Base-by-base conservation (phyloP, 805 yeast species). In the Kuraishia hungarica region DNA sequence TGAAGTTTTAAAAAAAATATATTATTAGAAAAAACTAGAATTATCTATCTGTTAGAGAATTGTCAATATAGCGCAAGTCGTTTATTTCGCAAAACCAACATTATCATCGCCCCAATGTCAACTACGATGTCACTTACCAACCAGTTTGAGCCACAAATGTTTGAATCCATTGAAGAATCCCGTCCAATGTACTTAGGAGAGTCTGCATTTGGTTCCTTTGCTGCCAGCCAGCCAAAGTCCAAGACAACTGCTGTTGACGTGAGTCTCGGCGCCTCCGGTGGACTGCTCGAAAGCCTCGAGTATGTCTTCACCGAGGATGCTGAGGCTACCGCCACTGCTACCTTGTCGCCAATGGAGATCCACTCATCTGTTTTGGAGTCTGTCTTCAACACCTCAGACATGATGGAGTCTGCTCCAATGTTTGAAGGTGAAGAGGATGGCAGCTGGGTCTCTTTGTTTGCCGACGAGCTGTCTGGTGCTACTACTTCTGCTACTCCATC, bases 401-500 rank as follows among this genome's bases (percentile, higher is more conserved):
- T 49, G 51, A 22, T 49, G 28, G 67, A 64, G 55, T 80, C 77
- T 60, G 74, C 83, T 62, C 85, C 88, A 56, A 79, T 84, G 80
- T 84, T 84, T 61, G 86, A 82, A 62, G 82, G 82, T 55, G 63
- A 69, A 57, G 80, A 74, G 59, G 72, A 21, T 20, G 76, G 79
- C 43, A 78, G 78, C 60, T 84, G 90, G 89, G 81, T 78, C 50
- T 80, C 90, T 15, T 73, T 86, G 56, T 84, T 86, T 64, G 68
- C 72, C 50, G 69, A 71, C 23, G 65, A 69, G 54, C 67, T 70
- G 6, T 75, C 71, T 53, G 72, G 65, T 20, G 64, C 67, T 39
- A 53, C 63, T 7, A 35, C 1, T 62, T 69, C 62, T 57, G 58
- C 39, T 62, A 51, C 55, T 69, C 35, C 28, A 2, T 2, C 6